Evolutionary conservation across 2,329 filamentous ascomycete species (phyloP), one percentile per base, ranked within the genome.

Genomic region (Trichophyton schoenleinii): DNA sequence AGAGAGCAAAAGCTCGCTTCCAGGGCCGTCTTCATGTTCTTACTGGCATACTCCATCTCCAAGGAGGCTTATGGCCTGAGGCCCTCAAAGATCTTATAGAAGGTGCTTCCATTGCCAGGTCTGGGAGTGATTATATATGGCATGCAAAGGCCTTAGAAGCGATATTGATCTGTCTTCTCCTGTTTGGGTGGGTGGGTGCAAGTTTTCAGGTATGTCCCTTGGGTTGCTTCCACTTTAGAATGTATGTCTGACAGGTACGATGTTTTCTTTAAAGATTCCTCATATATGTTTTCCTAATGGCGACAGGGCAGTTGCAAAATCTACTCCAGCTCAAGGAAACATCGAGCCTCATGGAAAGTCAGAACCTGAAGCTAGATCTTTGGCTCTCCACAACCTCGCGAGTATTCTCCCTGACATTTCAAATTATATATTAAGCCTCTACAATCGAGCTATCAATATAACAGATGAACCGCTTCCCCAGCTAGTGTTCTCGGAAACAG

Each of bases 61-160:
- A 91, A 73, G 88, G 90, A 60, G 94, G 94, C 28, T 84, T 91
- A 64, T 96, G 94, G 91, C 83, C 81, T 57, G 91, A 97, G 74
- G 91, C 92, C 6, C 73, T 97, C 53, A 87, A 84, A 71, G 89
- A 95, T 70, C 81, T 96, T 22, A 79, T 84, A 8, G 92, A 96
- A 63, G 89, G 87, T 60, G 91, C 88, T 1, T 82, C 83, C 8
- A 84, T 87, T 67, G 87, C 90, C 15, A 87, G 89, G 67, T 85
- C 84, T 42, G 82, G 88, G 62, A 91, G 90, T 68, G 94, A 99
- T 73, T 89, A 96, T 73, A 73, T 97, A n/a, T 99, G 94, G 92
- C 90, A 96, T 75, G 94, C 89, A 18, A 97, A 97, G 74, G 91
- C 90, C 0, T 79, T 99, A 20, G 95, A 99, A 71, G 85, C 91